Conservation (phyloP, 495 filamentous ascomycete genomes). For the Talaromyces trachyspermus region DNA sequence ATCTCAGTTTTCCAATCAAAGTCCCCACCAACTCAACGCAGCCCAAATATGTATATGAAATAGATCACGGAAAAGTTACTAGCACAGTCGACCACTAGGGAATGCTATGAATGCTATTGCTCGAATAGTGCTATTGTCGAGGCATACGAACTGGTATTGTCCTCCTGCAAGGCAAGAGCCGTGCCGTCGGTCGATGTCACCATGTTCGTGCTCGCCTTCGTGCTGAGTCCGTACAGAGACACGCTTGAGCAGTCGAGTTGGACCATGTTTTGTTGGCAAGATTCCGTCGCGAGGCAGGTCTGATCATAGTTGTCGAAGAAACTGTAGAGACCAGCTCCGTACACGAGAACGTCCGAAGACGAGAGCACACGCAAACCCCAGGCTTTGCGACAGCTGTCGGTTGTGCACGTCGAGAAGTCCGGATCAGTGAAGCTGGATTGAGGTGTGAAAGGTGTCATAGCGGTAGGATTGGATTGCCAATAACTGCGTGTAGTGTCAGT, state of each 20-base stretch:
- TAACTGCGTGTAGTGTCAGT: slow-evolving; percentile 35
- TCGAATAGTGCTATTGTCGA: slow-evolving; percentile 64
- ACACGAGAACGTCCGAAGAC: slow-evolving; percentile 60
- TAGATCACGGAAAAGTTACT: not conserved
- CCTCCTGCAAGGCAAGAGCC: slow-evolving; percentile 49
- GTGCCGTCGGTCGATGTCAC: slow-evolving; percentile 48
- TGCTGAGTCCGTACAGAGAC: slow-evolving; percentile 72
- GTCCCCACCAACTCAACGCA: not conserved
- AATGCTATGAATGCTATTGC: slow-evolving; percentile 14
- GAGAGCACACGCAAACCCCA: slow-evolving; percentile 76
- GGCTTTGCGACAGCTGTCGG: slow-evolving; percentile 62
- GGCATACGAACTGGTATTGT: slow-evolving; percentile 68
- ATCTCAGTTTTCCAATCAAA: too few species aligned
- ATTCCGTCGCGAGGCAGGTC: slow-evolving; percentile 62
- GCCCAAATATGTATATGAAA: slow-evolving; percentile 3
- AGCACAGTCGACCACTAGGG: slow-evolving; percentile 2
- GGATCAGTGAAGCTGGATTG: slow-evolving; percentile 66
- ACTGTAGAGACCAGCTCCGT: slow-evolving; percentile 74
- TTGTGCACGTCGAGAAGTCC: slow-evolving; percentile 57
- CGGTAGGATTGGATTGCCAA: slow-evolving; percentile 78
- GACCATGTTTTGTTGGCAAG: slow-evolving; percentile 85
- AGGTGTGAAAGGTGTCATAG: slow-evolving; percentile 58
- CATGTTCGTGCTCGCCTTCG: slow-evolving; percentile 85
- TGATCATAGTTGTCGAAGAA: slow-evolving; percentile 87
- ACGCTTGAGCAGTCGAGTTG: slow-evolving; percentile 67